Evolutionary conservation across 106 monocot species (phyloP).

Genomic region (Xerophyta viscosa): DNA sequence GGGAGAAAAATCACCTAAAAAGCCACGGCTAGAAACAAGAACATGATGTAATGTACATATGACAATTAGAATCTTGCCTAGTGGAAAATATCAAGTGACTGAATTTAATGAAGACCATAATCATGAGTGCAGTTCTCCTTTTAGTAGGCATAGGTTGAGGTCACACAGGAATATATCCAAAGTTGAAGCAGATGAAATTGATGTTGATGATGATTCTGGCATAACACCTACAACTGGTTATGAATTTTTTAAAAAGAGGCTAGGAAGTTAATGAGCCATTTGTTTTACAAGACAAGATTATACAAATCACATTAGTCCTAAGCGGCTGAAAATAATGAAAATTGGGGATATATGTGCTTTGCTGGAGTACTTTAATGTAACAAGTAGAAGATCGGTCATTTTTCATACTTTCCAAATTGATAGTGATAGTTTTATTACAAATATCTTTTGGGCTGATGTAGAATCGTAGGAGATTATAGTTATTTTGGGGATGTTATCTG

Average conservation of each 20-base stretch:
- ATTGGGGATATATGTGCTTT: slow-evolving; percentile 50
- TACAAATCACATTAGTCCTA: slow-evolving; percentile 19
- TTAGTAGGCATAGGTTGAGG: slow-evolving; percentile 20
- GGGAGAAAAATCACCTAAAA: slow-evolving; percentile 50
- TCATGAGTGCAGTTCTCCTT: slow-evolving; percentile 32
- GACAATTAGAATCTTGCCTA: slow-evolving; percentile 34
- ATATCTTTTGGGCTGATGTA: slow-evolving; percentile 69
- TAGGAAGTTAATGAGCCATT: background rate
- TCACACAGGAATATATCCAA: slow-evolving; percentile 13
- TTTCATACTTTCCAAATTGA: slow-evolving; percentile 52
- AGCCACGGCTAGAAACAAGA: slow-evolving; percentile 51
- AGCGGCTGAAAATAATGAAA: slow-evolving; percentile 23
- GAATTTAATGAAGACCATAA: slow-evolving; percentile 66
- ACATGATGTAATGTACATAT: slow-evolving; percentile 72
- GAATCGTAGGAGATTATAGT: slow-evolving; percentile 49
- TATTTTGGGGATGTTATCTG: slow-evolving; percentile 72
- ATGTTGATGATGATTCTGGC: slow-evolving; percentile 7
- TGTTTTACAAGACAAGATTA: slow-evolving; percentile 2
- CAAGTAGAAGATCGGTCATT: slow-evolving; percentile 54
- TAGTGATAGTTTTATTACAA: slow-evolving; percentile 37
- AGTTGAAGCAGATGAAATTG: slow-evolving; percentile 16
- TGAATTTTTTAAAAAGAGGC: slow-evolving; percentile 13
- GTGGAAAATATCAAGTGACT: slow-evolving; percentile 52
- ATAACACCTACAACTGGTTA: slow-evolving; percentile 2
- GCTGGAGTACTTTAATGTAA: slow-evolving; percentile 55